Evolutionary conservation across 2,329 filamentous ascomycete species (phyloP), one percentile per base, ranked within the genome.

Genomic region (Neospermospora avenae): DNA sequence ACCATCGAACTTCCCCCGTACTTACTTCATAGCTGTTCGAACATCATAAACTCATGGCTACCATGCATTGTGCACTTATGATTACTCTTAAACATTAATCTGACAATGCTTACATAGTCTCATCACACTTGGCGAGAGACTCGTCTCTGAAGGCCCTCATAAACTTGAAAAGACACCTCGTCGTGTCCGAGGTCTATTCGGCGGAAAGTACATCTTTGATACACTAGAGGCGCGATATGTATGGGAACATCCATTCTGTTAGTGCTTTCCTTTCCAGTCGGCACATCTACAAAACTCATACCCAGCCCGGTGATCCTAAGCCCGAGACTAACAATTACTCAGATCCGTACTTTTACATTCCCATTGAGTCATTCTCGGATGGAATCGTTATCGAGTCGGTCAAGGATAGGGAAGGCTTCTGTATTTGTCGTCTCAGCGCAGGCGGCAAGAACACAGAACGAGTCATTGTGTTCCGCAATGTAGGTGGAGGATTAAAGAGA

Each of bases 321-420:
- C n/a, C n/a, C 3, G 16, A 8, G 10, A 10, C 39, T 59, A 48
- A 34, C 25, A 4, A 31, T 6, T 1, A 3, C 10, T 52, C 24
- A 68, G 65, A 80, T 65, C 80, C 79, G 1, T 74, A 81, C 25
- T 77, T 75, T 59, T 80, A 79, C 57, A 66, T 80, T 3, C 76
- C 76, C 0, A 51, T 55, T 0, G 13, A 37, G 0, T 41, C 31
- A 10, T 61, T 67, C 37, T 3, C 46, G 6, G 51, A 55, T 5
- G 53, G 51, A 16, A 45, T 42, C n/a, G 18, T 37, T 16, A 24
- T 68, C 2, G 52, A 55, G 1, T 69, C 74, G 51, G 64, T 76
- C 41, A 75, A 75, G 49, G 68, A 69, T 2, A 69, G 72, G 28
- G 73, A 76, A 70, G 69, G 74, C 6, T 54, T 54, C 22, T 41